Percentiles rank a stretch among this genome's conserved stretches.
Conservation (phyloP, 2,329 filamentous ascomycete genomes). For the Lecanosticta acicola region DNA sequence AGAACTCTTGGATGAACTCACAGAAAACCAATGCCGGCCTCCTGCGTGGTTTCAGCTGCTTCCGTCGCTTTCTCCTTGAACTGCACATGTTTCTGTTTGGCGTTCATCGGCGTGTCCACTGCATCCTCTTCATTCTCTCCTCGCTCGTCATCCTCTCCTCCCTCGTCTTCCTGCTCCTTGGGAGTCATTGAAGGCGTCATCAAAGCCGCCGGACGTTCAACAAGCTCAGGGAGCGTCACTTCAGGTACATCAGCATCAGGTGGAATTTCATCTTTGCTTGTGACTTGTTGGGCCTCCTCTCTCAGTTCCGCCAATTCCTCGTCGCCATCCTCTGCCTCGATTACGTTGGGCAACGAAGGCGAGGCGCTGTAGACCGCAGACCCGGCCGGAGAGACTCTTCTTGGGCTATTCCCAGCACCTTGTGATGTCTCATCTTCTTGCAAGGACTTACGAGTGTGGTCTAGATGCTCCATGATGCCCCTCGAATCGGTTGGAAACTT, state of each 20-base stretch:
- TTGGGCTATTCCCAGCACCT: constrained; percentile 2
- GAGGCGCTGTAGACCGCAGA: constrained; percentile 14
- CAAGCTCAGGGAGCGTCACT: constrained; percentile 8
- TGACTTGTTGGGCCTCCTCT: constrained; percentile 4
- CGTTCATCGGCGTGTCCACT: constrained; percentile 1
- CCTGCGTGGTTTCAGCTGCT: neutral
- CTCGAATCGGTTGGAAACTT: constrained; percentile 32
- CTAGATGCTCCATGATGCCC: constrained; percentile 32
- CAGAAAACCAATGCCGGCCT: neutral
- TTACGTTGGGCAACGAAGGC: constrained; percentile 24
- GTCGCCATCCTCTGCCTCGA: constrained; percentile 24
- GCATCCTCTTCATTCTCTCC: neutral
- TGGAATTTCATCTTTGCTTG: constrained; percentile 2
- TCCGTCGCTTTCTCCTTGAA: neutral
- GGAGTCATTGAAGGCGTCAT: constrained; percentile 34
- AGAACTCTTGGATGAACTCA: too few species aligned
- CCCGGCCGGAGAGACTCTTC: constrained; percentile 7
- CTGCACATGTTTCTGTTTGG: neutral
- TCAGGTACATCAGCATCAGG: constrained; percentile 9
- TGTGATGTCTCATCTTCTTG: constrained; percentile 23
- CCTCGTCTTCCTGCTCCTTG: constrained; percentile 17
- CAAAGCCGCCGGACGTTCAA: constrained; percentile 20
- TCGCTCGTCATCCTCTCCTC: neutral
- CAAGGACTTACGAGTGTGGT: constrained; percentile 20
- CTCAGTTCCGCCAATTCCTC: constrained; percentile 11